A percentile compares a stretch with the other conserved stretches of the same genome.
Evolutionary conservation across 2,329 filamentous ascomycete species (phyloP).

Genomic region (Penicillium sclerotigenum): DNA sequence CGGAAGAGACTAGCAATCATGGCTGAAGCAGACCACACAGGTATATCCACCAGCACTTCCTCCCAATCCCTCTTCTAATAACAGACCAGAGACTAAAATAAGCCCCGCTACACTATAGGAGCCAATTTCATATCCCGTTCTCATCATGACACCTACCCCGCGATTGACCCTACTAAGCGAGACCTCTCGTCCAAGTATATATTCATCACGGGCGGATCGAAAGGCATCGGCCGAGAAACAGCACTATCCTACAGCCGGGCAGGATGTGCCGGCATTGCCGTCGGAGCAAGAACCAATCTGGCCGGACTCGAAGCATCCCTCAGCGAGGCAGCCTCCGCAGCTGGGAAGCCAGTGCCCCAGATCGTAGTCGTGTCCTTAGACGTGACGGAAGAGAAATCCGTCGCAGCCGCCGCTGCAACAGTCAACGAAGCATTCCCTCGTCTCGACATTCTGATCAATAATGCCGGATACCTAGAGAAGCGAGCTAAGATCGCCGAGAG

Average conservation of each 20-base stretch:
- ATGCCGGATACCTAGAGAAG: neutral
- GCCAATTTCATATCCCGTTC: neutral
- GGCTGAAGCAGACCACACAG: neutral
- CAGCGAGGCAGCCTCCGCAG: neutral
- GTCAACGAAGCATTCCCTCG: neutral
- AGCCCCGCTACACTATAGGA: neutral
- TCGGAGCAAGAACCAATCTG: neutral
- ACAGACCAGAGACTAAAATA: neutral
- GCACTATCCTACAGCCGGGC: neutral
- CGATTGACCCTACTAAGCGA: neutral
- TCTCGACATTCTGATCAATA: neutral
- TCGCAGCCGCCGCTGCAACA: neutral
- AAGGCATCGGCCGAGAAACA: neutral
- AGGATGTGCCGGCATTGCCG: neutral
- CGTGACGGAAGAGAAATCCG: neutral
- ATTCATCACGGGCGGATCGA: neutral
- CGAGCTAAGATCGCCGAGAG: neutral
- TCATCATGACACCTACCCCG: neutral
- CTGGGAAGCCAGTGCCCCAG: neutral
- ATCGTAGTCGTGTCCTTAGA: neutral
- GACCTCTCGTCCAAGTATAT: neutral
- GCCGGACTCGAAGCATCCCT: neutral
- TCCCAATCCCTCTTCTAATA: neutral
- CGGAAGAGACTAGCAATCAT: neutral
- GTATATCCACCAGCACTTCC: neutral